Evolutionary conservation across 1,139 yeast species (phyloP), one percentile per base, ranked within the genome.

Genomic region (Suzukiozyma palmioleophila): DNA sequence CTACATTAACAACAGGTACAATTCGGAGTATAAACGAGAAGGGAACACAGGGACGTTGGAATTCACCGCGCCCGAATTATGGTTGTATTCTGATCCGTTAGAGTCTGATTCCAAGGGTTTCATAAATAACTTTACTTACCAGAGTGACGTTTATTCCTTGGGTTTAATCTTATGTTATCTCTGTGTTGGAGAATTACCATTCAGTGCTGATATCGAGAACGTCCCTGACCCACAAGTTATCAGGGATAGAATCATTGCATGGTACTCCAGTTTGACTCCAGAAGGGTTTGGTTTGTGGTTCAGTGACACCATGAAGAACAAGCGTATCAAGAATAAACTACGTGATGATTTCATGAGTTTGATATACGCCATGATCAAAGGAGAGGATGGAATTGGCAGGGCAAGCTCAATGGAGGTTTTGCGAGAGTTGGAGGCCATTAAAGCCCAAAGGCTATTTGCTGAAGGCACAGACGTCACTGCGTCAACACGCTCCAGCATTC

Each of bases 1-100:
- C 1, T 33, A 33, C 13, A 35, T 39, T 2, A 9, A 38, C 5
- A 40, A 42, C 18, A 41, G 39, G 3, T 29, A 26, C 21, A 29
- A 16, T 24, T 28, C 38, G 4, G 36, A 40, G 25, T 50, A 45
- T 1, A 67, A 60, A 22, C 48, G 73, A 13, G 53, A 60, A 8
- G 96, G 96, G 0, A 77, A 81, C 36, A 88, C 96, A 0, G 96
- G 96, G 0, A 88, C 96, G 0, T 56, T 87, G 18, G 96, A 87
- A 54, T 88, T 81, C 51, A 81, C 90, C 24, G 95, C 95, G 0
- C 96, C 96, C 0, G 95, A 87, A 50, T 68, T 87, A 11, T 69
- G 88, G 54, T 56, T 66, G 2, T 61, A 50, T 36, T 51, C 64
- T 14, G 66, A 59, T 15, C 55, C 59, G 2, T 36, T 44, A 29